phyloP scores from a whole-genome alignment of 2,329 filamentous ascomycete genomes.

The Alternaria triticimaculans region DNA sequence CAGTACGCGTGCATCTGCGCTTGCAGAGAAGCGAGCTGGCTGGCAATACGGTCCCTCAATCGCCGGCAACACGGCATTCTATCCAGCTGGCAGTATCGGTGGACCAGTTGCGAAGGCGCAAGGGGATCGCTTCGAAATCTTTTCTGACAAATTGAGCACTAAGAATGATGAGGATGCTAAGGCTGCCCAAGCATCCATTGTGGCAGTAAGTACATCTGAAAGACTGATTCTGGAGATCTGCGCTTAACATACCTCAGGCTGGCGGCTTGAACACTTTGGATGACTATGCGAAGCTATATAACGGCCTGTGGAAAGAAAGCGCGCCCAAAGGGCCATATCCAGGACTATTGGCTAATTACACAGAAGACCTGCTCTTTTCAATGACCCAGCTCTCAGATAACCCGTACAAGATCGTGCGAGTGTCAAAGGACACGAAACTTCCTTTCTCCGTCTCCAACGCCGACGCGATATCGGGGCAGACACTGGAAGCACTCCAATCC shows the following conservation, averaged over 20 bases:
- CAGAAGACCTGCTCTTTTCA: constrained; percentile 20
- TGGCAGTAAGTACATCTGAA: background rate
- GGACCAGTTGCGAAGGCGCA: background rate
- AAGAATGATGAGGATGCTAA: background rate
- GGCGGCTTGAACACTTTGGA: background rate
- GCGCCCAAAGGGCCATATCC: constrained; percentile 2
- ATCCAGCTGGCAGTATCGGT: background rate
- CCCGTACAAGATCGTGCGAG: constrained; percentile 9
- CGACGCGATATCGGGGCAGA: constrained; percentile 7
- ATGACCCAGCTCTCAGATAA: constrained; percentile 17
- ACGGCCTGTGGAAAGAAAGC: background rate
- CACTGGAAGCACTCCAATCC: constrained; percentile 42
- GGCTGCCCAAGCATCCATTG: background rate
- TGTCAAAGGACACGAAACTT: constrained; percentile 7
- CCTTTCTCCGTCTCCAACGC: constrained; percentile 7
- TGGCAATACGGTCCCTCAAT: background rate
- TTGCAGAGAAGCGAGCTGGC: constrained; percentile 1
- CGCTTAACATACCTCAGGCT: background rate
- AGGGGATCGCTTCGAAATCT: background rate
- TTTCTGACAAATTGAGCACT: background rate
- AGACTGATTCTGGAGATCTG: too few species aligned
- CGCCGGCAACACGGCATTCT: background rate
- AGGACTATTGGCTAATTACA: constrained; percentile 18
- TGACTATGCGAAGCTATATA: constrained; percentile 1
- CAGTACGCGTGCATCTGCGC: background rate